Evolutionary conservation across 2,329 filamentous ascomycete species (phyloP), one percentile per base, ranked within the genome.

Genomic region (Aspergillus tanneri): DNA sequence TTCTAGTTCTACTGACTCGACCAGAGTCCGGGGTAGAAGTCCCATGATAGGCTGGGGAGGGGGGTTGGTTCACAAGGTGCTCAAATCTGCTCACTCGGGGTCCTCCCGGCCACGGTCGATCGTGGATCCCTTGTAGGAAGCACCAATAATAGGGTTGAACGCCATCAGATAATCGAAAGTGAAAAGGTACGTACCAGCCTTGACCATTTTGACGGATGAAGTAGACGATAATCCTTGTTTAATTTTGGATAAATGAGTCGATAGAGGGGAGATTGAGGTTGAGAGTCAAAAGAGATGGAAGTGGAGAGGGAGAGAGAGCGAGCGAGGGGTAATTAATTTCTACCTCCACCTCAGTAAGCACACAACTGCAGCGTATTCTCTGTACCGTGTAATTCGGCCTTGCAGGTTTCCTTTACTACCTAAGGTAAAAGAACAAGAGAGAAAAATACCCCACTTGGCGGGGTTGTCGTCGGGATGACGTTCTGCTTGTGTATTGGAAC

Each of bases 151-250:
- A 52, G 46, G 34, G 38, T 22, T 27, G 16, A 42, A 61, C 59
- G 54, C 57, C 47, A 48, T 34, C 44, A 52, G 35, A 52, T 22
- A 46, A 34, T 34, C 14, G 30, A 8, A 42, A 42, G 19, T 18
- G 5, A 40, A 27, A 28, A 42, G 7, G 39, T 25, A 83, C 87
- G 70, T 84, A 95, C 90, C 89, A 79, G 92, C 91, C 84, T 96
- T 96, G 81, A 96, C 91, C 91, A 96, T 96, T 85, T 85, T 96
- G 87, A 78, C 77, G 78, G 77, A 78, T 74, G 69, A 52, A 61
- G 11, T 34, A 10, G 67, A 59, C 65, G 25, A 52, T 63, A 64
- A 68, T 49, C 61, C 62, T 56, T 47, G 41, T 61, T 61, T 35
- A 45, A 51, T 53, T 50, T 53, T 53, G 14, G 16, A 41, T 39